Conservation (phyloP, 2,329 filamentous ascomycete species). For the Alternaria brassicae region DNA sequence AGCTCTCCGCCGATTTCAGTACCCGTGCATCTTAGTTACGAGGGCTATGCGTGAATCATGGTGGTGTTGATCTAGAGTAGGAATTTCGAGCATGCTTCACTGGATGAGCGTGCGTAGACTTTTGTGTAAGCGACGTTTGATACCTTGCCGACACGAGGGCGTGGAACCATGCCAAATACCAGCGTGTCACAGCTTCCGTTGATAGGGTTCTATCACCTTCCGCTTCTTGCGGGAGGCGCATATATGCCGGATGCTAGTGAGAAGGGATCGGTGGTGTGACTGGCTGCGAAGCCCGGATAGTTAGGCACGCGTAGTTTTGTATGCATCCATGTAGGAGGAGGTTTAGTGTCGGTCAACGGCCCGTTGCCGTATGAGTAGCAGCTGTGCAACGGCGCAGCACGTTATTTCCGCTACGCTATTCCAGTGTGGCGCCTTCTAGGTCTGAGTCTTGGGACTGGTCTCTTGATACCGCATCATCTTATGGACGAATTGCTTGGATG, state of each 20-base stretch:
- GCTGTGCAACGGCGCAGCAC: background rate
- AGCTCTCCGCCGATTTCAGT: background rate
- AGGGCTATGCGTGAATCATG: background rate
- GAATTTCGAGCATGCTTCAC: background rate
- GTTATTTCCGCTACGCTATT: conserved; percentile 8
- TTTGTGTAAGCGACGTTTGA: background rate
- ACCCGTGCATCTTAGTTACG: background rate
- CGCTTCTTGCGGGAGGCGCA: background rate
- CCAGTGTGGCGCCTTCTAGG: background rate
- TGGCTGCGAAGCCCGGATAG: background rate
- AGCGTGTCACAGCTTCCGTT: background rate
- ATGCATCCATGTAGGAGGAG: background rate
- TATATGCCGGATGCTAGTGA: background rate
- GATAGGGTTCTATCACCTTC: background rate
- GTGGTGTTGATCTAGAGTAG: too few species aligned
- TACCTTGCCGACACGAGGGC: conserved; percentile 5
- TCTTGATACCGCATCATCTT: background rate
- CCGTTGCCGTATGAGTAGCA: background rate
- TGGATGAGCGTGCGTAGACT: background rate
- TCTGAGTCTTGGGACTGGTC: too few species aligned
- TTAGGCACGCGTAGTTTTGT: background rate
- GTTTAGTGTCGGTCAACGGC: background rate
- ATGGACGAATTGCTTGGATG: background rate
- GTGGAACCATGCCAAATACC: too few species aligned
- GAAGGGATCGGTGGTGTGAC: background rate